These are phyloP conservation scores for Wickerhamomyces bovis DNA, from an alignment of 805 yeast genomes.

Conservation along the genomic window DNA sequence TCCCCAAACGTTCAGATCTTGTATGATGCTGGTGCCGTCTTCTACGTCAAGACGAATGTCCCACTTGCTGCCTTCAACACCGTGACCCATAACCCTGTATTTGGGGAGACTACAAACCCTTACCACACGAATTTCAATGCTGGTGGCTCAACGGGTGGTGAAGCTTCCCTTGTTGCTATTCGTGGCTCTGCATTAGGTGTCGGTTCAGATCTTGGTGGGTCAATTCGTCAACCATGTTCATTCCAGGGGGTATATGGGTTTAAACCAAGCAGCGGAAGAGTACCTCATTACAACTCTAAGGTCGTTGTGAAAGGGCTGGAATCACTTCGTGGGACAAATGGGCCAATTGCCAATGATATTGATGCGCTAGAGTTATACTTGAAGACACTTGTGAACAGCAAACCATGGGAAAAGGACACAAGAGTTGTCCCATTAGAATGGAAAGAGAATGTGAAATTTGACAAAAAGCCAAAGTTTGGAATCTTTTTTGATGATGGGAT, in stretches of 20 bases:
- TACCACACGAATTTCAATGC: conserved; percentile 32
- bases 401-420: conserved; percentile 38
- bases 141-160: conserved; percentile 51
- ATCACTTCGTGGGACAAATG: conserved; percentile 36
- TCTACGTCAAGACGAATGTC: conserved; percentile 44
- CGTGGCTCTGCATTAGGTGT: conserved; percentile 37
- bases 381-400: conserved; percentile 20
- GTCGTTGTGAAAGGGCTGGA: conserved; percentile 32
- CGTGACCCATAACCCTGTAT: conserved; percentile 37
- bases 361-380: conserved; percentile 29
- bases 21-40: conserved; percentile 41
- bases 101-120: conserved; percentile 40
- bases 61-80: conserved; percentile 43
- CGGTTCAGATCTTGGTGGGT: conserved; percentile 50
- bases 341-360: conserved; percentile 35
- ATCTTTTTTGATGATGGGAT: conserved; percentile 34
- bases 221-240: conserved; percentile 41
- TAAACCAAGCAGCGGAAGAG: conserved; percentile 37
- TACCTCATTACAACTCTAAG: conserved; percentile 31
- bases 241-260: conserved; percentile 35
- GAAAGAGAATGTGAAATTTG: conserved; percentile 22
- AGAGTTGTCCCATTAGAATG: conserved; percentile 33
- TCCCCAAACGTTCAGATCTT: conserved; percentile 34
- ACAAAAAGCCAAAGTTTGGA: conserved; percentile 31
- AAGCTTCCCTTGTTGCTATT: conserved; percentile 39